Percentiles rank a stretch among this genome's conserved stretches.
Evolutionary conservation across 805 yeast species (phyloP).

Genomic region (Candida arabinofermentans): DNA sequence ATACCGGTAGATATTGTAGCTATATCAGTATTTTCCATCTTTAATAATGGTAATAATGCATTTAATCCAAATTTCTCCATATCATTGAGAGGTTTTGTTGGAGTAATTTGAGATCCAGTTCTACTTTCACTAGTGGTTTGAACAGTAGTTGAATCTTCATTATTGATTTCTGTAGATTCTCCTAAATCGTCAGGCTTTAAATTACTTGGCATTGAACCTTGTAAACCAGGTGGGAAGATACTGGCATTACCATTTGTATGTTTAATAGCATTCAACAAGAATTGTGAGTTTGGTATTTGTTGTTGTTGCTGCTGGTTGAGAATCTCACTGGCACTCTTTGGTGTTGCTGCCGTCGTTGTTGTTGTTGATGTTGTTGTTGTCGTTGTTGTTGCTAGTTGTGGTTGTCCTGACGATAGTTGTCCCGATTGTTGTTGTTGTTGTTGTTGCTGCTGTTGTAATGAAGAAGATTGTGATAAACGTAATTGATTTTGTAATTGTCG

Average conservation of each 20-base stretch:
- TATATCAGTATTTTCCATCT: conserved; percentile 59
- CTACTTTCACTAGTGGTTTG: background rate
- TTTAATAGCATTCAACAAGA: conserved; percentile 24
- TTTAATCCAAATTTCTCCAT: conserved; percentile 64
- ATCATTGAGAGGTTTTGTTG: conserved; percentile 26
- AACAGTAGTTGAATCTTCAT: background rate
- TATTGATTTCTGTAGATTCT: background rate
- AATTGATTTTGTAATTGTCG: conserved; percentile 8
- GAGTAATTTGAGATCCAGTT: background rate
- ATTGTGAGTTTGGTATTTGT: conserved; percentile 22
- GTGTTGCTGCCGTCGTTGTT: conserved; percentile 5
- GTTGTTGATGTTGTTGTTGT: conserved; percentile 1
- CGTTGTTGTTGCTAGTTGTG: conserved; percentile 18
- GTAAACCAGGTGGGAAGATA: conserved; percentile 11
- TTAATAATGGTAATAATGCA: conserved; percentile 57
- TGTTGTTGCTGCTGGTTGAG: conserved; percentile 14
- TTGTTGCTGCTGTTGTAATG: conserved; percentile 4
- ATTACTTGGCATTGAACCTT: background rate
- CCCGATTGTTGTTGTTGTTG: conserved; percentile 7
- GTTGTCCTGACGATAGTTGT: no score
- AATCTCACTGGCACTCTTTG: conserved; percentile 5
- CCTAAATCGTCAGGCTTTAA: background rate
- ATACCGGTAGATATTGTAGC: conserved; percentile 70
- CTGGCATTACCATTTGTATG: conserved; percentile 12
- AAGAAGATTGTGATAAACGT: conserved; percentile 1